Percentiles rank a stretch among this genome's conserved stretches.
phyloP scores from a whole-genome alignment of 805 yeast genomes.

The Candida stauntonica region DNA sequence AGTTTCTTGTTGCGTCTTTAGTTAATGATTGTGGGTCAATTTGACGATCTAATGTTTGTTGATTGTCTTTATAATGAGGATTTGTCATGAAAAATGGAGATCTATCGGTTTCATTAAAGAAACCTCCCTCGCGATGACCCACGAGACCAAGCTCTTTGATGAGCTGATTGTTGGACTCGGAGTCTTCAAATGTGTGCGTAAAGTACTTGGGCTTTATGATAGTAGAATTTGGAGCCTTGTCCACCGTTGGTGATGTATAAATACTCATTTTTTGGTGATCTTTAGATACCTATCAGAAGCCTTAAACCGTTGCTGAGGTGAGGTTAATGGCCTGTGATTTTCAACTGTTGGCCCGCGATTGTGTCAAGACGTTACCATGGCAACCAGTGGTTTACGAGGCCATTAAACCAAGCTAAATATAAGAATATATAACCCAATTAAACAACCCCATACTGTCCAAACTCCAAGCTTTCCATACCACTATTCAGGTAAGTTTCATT shows the following conservation, averaged over 20 bases:
- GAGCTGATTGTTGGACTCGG: conserved; percentile 27
- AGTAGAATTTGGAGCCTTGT: conserved; percentile 3
- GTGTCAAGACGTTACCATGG: too few relatives aligned
- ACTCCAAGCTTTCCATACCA: too few relatives aligned
- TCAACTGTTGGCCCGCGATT: too few relatives aligned
- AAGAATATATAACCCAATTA: too few relatives aligned
- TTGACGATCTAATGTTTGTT: too few relatives aligned
- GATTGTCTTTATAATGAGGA: conserved; percentile 21
- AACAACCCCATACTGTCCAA: too few relatives aligned
- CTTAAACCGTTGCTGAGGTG: neutral
- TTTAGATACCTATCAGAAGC: neutral
- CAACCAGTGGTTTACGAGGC: too few relatives aligned
- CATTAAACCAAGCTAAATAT: too few relatives aligned
- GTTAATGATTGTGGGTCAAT: too few relatives aligned
- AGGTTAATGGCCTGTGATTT: too few relatives aligned
- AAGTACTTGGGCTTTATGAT: conserved; percentile 13
- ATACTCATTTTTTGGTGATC: neutral
- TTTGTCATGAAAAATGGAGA: conserved; percentile 40
- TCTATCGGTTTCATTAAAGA: conserved; percentile 52
- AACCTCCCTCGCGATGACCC: conserved; percentile 55
- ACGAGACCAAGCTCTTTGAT: conserved; percentile 34
- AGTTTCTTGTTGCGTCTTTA: conserved; percentile 31
- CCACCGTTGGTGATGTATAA: conserved; percentile 14
- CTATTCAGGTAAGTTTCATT: too few relatives aligned
- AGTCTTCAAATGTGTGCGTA: conserved; percentile 5